Base-by-base conservation (phyloP, 1,284 basidiomycete species). In the Pseudozyma tsukubaensis region DNA sequence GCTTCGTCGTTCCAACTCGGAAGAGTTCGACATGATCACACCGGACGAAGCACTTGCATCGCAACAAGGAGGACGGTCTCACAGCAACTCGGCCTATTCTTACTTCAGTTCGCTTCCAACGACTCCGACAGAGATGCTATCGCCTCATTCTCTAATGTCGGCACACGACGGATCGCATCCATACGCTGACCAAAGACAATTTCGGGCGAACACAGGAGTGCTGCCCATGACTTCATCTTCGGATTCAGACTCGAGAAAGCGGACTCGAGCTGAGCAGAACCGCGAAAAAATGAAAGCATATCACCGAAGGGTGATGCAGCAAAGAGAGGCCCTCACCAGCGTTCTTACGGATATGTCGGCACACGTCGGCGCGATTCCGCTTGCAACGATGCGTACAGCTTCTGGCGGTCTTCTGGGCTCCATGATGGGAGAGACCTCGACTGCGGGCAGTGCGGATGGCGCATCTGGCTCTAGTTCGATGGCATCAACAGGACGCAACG, bases 211-310 rank as follows among this genome's bases (percentile, higher is more conserved):
- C 3, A 18, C 53, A 5, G 54, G 53, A 11, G 18, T 56, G 13
- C 43, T 57, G 14, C n/a, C 65, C 12, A 21, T 53, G 39, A 61
- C 59, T 40, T 58, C 59, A n/a, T 48, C 55, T 1, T 48, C 55
- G 34, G 66, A 69, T 40, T 11, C 56, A 3, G 66, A 59, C n/a
- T 45, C 59, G 47, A 59, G 59, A 29, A 72, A 61, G 52, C 65
- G 57, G 19, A 53, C 56, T 10, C 64, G 70, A 3, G 70, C 64
- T 10, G 70, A 72, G 45, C 70, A 67, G 50, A 72, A 72, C n/a
- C 63, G 70, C 29, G 64, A 67, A 51, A 72, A 72, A 55, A 72
- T 72, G 70, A 72, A 67, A 50, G 70, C 70, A 7, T 72, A 72
- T 39, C 70, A 72, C 44, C 36, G 60, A 16, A 44, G 70, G 9